These are phyloP conservation scores for Globisporangium sylvaticum DNA, from an alignment of 352 stramenopile genomes.

Conservation along the genomic window DNA sequence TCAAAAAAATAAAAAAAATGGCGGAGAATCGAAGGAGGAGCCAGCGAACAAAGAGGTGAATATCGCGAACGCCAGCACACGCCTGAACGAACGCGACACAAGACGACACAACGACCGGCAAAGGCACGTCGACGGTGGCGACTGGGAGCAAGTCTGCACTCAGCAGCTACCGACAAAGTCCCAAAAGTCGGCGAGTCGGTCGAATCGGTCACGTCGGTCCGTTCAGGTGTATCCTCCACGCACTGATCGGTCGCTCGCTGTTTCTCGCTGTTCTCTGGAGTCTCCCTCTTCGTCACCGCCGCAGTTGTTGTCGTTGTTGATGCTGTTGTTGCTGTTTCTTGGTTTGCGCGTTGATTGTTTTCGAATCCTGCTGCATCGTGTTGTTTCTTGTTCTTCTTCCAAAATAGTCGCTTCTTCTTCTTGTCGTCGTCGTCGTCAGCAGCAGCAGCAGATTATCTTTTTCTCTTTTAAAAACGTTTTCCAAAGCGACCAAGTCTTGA, in stretches of 20 bases:
- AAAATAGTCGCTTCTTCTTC: slow-evolving; percentile 11
- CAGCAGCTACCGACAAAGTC: neutral
- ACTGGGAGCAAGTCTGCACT: neutral
- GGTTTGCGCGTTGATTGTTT: slow-evolving; percentile 5
- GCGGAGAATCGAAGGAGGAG: slow-evolving; percentile 5
- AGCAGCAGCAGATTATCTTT: slow-evolving; percentile 11
- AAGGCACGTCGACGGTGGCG: neutral
- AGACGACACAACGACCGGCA: neutral
- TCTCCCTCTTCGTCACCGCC: neutral
- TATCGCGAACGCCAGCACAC: neutral
- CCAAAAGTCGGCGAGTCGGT: neutral
- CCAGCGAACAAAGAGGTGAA: slow-evolving; percentile 8
- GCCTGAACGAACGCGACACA: too few relatives aligned
- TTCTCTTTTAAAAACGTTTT: slow-evolving; percentile 10
- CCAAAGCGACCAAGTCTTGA: neutral
- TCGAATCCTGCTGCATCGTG: slow-evolving; percentile 5
- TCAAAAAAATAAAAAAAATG: slow-evolving; percentile 19
- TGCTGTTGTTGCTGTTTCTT: slow-evolving; percentile 5
- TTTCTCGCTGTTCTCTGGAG: slow-evolving; percentile 1
- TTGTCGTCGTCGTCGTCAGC: neutral
- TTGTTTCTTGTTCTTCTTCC: slow-evolving; percentile 10
- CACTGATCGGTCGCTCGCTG: neutral
- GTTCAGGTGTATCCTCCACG: neutral
- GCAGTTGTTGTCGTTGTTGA: neutral
- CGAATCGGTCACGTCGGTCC: neutral